A percentile compares a stretch with the other conserved stretches of the same genome.
These are phyloP conservation scores for Hygrocybe punicea DNA, from an alignment of 768 basidiomycete species.

Conservation along the genomic window DNA sequence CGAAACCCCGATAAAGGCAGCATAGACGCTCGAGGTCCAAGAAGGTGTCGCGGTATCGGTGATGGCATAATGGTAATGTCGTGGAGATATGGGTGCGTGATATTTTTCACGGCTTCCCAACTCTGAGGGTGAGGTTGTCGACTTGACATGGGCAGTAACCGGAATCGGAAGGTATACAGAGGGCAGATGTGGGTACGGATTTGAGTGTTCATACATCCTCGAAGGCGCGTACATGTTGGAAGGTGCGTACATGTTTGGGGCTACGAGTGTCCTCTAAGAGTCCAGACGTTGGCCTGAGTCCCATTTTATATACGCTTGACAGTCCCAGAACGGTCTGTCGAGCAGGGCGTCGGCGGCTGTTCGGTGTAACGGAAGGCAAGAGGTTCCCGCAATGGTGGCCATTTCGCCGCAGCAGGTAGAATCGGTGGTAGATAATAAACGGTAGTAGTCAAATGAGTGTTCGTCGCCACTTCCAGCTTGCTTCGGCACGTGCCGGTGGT, in stretches of 20 bases:
- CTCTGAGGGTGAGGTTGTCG: not conserved
- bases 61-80: not conserved
- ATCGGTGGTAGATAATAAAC: not conserved
- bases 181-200: conserved; percentile 21
- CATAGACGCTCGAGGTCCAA: not conserved
- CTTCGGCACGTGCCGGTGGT: too few relatives aligned
- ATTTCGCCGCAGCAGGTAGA: not conserved
- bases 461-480: too few relatives aligned
- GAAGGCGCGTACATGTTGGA: conserved; percentile 35
- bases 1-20: not conserved
- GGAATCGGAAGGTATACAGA: conserved; percentile 34
- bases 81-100: not conserved
- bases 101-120: not conserved
- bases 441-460: not conserved
- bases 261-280: not conserved
- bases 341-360: not conserved
- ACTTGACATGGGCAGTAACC: not conserved
- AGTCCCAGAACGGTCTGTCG: not conserved
- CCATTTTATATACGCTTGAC: not conserved
- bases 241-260: conserved; percentile 8
- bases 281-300: too few relatives aligned
- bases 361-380: not conserved
- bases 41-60: not conserved
- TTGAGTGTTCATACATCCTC: not conserved
- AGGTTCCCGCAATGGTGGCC: not conserved